Evolutionary conservation across 2,329 filamentous ascomycete species (phyloP).

Genomic region (Fusarium temperatum): DNA sequence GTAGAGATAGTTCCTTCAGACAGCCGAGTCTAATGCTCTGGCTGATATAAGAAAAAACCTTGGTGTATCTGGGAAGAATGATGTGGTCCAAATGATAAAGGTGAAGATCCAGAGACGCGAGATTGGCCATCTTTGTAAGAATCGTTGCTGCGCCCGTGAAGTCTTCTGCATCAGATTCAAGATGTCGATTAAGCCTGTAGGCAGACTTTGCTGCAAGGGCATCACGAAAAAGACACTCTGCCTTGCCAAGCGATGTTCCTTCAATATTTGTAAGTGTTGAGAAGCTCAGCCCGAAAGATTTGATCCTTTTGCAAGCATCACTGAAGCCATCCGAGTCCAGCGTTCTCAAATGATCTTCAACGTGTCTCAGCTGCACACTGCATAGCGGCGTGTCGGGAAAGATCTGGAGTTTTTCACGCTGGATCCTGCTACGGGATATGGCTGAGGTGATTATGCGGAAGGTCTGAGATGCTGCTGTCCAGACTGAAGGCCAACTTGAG

Average conservation of each 20-base stretch:
- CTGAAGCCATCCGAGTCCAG: not conserved
- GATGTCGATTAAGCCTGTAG: not conserved
- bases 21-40: not conserved
- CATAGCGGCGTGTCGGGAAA: not conserved
- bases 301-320: not conserved
- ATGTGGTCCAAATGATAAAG: accelerated
- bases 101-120: not conserved
- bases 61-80: not conserved
- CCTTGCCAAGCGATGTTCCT: accelerated
- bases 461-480: not conserved
- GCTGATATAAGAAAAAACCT: not conserved
- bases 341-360: not conserved
- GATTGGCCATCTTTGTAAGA: not conserved
- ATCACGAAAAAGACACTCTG: not conserved
- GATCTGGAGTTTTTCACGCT: not conserved
- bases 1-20: not conserved
- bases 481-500: not conserved
- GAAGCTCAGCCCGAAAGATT: not conserved
- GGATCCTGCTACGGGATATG: not conserved
- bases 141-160: not conserved
- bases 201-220: not conserved
- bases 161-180: too few species aligned
- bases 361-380: not conserved
- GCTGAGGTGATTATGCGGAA: not conserved
- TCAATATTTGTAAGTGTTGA: not conserved